Conservation (phyloP, 352 stramenopile genomes). For the Globisporangium megalacanthum region DNA sequence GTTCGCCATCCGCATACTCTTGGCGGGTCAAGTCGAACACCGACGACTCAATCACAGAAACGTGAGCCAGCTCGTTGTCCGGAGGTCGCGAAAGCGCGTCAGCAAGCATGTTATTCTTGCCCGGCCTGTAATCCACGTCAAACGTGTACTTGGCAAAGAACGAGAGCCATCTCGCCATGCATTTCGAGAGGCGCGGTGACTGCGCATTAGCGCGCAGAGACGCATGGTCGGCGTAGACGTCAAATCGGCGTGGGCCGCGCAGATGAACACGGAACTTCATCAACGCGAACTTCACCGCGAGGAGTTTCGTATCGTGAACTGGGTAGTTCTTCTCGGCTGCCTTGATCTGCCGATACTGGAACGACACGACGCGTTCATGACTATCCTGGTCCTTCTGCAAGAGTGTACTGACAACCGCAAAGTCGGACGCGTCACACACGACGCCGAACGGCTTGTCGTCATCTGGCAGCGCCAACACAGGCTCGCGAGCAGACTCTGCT, state of each 20-base stretch:
- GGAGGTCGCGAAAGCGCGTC: slow-evolving; percentile 17
- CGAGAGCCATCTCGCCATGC: slow-evolving; percentile 20
- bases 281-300: slow-evolving; percentile 20
- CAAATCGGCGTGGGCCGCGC: not conserved
- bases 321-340: slow-evolving; percentile 11
- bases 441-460: slow-evolving; percentile 14
- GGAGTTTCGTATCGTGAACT: not conserved
- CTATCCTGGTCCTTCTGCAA: not conserved
- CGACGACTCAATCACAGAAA: not conserved
- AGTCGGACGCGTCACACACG: slow-evolving; percentile 11
- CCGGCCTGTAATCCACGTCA: slow-evolving; percentile 20
- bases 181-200: slow-evolving; percentile 15
- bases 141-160: slow-evolving; percentile 30
- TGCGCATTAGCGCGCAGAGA: slow-evolving; percentile 12
- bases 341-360: slow-evolving; percentile 20
- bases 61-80: slow-evolving; percentile 1
- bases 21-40: not conserved
- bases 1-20: not conserved
- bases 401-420: slow-evolving; percentile 17
- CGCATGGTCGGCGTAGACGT: slow-evolving; percentile 20
- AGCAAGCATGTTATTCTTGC: slow-evolving; percentile 12
- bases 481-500: slow-evolving; percentile 5
- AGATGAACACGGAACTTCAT: slow-evolving; percentile 28
- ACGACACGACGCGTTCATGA: not conserved
- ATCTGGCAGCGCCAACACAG: slow-evolving; percentile 11